phyloP scores from a whole-genome alignment of 1,139 yeast species.

The Sugiyamaella neomexicana region DNA sequence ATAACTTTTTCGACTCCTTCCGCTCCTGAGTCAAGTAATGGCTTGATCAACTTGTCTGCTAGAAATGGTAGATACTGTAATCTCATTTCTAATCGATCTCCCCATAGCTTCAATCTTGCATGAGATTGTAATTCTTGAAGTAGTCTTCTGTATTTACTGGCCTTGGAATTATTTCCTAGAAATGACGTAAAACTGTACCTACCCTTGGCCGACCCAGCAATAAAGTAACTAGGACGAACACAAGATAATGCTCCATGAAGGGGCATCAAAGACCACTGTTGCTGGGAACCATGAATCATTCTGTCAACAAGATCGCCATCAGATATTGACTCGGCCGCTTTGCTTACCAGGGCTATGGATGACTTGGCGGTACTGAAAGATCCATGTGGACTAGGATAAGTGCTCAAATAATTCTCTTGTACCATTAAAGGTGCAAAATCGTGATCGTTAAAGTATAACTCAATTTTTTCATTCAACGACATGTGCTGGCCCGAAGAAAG shows the following conservation, averaged over 20 bases:
- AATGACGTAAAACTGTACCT: constrained; percentile 80
- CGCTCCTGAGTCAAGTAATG: constrained; percentile 53
- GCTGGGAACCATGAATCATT: constrained; percentile 85
- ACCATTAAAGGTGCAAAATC: constrained; percentile 95
- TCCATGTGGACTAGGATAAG: constrained; percentile 52
- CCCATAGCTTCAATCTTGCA: constrained; percentile 73
- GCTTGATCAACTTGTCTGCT: constrained; percentile 54
- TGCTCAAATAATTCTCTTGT: constrained; percentile 83
- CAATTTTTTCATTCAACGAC: constrained; percentile 78
- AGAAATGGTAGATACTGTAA: constrained; percentile 73
- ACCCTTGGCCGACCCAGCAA: constrained; percentile 70
- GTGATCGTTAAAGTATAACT: constrained; percentile 89
- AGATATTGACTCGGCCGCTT: constrained; percentile 85
- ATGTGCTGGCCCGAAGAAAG: constrained; percentile 58
- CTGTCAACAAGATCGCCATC: constrained; percentile 78
- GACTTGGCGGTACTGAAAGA: constrained; percentile 39
- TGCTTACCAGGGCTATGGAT: constrained; percentile 56
- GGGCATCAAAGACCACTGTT: constrained; percentile 94
- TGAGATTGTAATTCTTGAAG: constrained; percentile 89
- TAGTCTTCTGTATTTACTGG: constrained; percentile 71
- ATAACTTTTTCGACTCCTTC: constrained; percentile 70
- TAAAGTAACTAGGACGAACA: constrained; percentile 72
- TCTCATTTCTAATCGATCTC: constrained; percentile 74
- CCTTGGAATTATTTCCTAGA: constrained; percentile 90
- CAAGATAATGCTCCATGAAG: constrained; percentile 88